These are phyloP conservation scores for Paecilomyces dactylethromorphus DNA, from an alignment of 2,329 filamentous ascomycete genomes.

Conservation along the genomic window DNA sequence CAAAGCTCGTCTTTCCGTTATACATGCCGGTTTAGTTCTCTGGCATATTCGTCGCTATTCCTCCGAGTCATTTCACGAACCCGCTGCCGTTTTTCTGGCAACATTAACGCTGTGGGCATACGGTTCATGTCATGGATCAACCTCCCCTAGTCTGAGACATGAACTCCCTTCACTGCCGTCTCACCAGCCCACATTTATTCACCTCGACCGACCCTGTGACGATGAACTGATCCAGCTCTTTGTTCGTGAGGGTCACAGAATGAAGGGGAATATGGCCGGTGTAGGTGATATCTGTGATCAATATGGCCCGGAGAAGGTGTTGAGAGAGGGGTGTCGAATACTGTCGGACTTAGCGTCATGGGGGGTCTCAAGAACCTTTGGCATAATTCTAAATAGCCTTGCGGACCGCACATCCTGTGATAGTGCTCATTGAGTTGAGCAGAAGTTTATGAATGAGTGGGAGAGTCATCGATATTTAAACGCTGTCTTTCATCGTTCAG, in stretches of 20 bases:
- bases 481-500: too few relatives aligned
- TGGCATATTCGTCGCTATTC: conserved; percentile 49
- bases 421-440: neutral
- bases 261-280: conserved; percentile 46
- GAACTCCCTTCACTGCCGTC: conserved; percentile 4
- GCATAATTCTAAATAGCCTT: conserved; percentile 24
- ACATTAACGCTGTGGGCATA: conserved; percentile 45
- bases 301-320: conserved; percentile 30
- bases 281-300: conserved; percentile 45
- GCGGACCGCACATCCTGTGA: conserved; percentile 14
- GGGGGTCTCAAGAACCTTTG: conserved; percentile 28
- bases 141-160: neutral
- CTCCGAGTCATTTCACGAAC: conserved; percentile 43
- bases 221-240: conserved; percentile 54
- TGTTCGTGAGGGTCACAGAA: conserved; percentile 43
- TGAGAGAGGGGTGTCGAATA: conserved; percentile 33
- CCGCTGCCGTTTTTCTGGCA: conserved; percentile 39
- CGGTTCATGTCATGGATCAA: conserved; percentile 20
- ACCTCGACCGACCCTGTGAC: conserved; percentile 50
- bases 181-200: conserved; percentile 39
- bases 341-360: conserved; percentile 28
- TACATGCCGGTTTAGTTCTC: conserved; percentile 48
- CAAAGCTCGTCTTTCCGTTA: conserved; percentile 51
- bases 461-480: too few relatives aligned
- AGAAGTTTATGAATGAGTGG: too few relatives aligned